Conservation (phyloP, 2,329 filamentous ascomycete genomes). For the Penicillium sp. region DNA sequence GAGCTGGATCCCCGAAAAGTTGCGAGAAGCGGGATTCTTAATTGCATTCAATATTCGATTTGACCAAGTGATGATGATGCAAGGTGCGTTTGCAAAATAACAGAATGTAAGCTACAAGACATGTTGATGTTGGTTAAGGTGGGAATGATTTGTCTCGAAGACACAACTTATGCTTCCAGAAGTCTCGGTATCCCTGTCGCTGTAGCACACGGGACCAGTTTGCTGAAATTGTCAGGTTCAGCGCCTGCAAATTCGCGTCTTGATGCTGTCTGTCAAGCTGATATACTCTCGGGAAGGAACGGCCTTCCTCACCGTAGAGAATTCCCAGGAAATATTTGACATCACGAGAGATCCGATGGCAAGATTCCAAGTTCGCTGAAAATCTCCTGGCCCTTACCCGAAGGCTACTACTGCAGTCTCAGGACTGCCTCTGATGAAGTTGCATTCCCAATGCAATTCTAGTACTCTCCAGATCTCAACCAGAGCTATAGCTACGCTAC, state of each 20-base stretch:
- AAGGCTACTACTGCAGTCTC: background rate
- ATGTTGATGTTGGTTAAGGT: background rate
- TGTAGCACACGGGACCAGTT: constrained; percentile 95
- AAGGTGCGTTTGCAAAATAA: constrained; percentile 96
- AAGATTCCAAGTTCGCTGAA: background rate
- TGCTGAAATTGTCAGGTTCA: constrained; percentile 88
- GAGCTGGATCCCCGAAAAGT: constrained; percentile 91
- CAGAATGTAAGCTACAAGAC: constrained; percentile 72
- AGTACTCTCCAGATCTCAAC: background rate
- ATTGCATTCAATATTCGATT: constrained; percentile 84
- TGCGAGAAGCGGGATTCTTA: constrained; percentile 90
- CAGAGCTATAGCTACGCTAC: background rate
- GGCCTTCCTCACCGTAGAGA: constrained; percentile 93
- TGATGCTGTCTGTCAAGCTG: constrained; percentile 96
- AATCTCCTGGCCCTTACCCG: background rate
- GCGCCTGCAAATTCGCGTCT: constrained; percentile 98
- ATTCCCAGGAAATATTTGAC: background rate
- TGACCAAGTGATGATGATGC: constrained; percentile 84
- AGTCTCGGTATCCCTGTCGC: constrained; percentile 96
- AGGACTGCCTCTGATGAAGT: too few relatives aligned
- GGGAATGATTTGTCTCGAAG: background rate
- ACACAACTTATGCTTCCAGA: constrained; percentile 84
- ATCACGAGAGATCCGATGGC: background rate
- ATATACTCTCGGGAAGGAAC: constrained; percentile 81
- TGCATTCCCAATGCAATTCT: too few relatives aligned